Evolutionary conservation across 2,329 filamentous ascomycete genomes (phyloP).

Genomic region (Xylariales sp.): DNA sequence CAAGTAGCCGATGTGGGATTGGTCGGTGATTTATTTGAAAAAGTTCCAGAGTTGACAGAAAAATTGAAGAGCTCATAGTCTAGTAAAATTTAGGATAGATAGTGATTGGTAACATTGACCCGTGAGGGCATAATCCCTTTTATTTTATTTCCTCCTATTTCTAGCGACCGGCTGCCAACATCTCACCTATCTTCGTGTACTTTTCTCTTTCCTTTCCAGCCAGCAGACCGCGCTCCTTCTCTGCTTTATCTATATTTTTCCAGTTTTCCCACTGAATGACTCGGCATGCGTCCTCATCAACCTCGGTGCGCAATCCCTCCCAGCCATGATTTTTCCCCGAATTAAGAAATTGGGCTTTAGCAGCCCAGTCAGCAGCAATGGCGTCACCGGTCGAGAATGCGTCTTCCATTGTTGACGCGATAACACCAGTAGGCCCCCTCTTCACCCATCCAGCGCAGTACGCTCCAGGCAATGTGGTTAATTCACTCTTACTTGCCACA

Average conservation of each 20-base stretch:
- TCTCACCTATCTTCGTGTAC: slow-evolving; percentile 67
- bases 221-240: slow-evolving; percentile 72
- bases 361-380: slow-evolving; percentile 80
- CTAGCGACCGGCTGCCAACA: slow-evolving; percentile 65
- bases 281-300: slow-evolving; percentile 64
- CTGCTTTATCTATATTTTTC: slow-evolving; percentile 82
- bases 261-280: slow-evolving; percentile 87
- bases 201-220: slow-evolving; percentile 84
- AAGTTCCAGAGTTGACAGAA: slow-evolving; percentile 94
- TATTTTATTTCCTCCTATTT: slow-evolving; percentile 1
- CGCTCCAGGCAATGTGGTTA: slow-evolving; percentile 71
- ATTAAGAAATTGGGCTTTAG: slow-evolving; percentile 56
- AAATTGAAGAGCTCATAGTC: slow-evolving; percentile 77
- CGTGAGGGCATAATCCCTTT: slow-evolving; percentile 29
- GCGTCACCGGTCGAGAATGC: slow-evolving; percentile 90
- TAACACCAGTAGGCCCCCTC: slow-evolving; percentile 91
- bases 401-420: slow-evolving; percentile 95
- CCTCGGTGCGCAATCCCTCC: slow-evolving; percentile 76
- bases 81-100: slow-evolving; percentile 39
- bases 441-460: slow-evolving; percentile 99
- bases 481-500: slow-evolving; percentile 51
- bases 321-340: slow-evolving; percentile 66
- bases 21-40: slow-evolving; percentile 94
- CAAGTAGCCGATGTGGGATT: slow-evolving; percentile 96
- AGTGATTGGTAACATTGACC: slow-evolving; percentile 31